Base-by-base conservation (phyloP, 495 filamentous ascomycete genomes). In the Terfezia claveryi region DNA sequence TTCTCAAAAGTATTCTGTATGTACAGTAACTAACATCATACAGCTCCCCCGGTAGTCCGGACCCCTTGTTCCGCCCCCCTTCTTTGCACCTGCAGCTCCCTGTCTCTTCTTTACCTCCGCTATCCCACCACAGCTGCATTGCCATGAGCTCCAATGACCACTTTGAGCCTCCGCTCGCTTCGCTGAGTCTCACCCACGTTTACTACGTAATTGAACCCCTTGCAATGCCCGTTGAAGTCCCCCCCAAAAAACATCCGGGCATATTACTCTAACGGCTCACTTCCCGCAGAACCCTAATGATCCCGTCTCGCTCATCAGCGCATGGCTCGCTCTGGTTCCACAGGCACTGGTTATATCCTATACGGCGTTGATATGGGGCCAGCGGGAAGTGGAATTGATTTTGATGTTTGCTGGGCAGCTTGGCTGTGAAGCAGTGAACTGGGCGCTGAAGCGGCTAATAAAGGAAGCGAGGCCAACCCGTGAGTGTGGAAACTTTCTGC, bases 381-480 rank as follows among this genome's bases (percentile, higher is more conserved):
- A 87, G 36, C 83, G 91, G 59, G 91, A 99, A 67, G 71, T 85
- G 61, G 91, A 99, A 62, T 81, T 96, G 27, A 65, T 83, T 4
- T 73, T 95, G 58, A 89, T 94, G 79, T 91, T 95, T 67, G 77
- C 75, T 7, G 91, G 91, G 10, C 91, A 99, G 68, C 74, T 99
- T 64, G 81, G 73, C 49, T 95, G 91, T 72, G 92, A 99, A 68
- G 87, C 76, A n/a, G 64, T 93, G 60, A 99, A 99, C 67, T 93
- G 89, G 69, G 68, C 71, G 2, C 72, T 99, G 14, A 99, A 99
- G 69, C 76, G 92, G 8, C 69, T 83, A 23, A 88, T 99, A 63
- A 89, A 87, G 59, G 85, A 95, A 66, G 85, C 94, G 66, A 77
- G 91, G 23, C 91, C 91, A 36, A 76, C 73, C 53, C 78, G 81